A percentile compares a stretch with the other conserved stretches of the same genome.
phyloP scores from a whole-genome alignment of 176 grass and related monocot genomes.

The Cymbopogon citratus region DNA sequence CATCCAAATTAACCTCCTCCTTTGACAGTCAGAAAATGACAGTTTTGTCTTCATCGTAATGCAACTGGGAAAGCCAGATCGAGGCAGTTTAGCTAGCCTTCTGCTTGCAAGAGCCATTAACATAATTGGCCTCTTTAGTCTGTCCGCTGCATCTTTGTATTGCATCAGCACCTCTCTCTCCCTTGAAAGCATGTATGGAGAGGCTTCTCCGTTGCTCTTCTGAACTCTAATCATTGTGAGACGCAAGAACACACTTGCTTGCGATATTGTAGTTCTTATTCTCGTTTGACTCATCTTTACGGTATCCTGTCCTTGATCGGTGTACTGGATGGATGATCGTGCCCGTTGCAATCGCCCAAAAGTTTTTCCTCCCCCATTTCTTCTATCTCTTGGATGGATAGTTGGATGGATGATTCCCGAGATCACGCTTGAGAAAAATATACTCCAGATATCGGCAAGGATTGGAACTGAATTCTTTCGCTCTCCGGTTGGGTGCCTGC shows the following conservation, averaged over 20 bases:
- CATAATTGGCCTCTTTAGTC: neutral
- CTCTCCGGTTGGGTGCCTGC: conserved; percentile 4
- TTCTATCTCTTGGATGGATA: conserved; percentile 26
- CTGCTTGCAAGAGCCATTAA: conserved; percentile 1
- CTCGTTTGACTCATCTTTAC: conserved; percentile 44
- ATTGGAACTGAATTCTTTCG: conserved; percentile 49
- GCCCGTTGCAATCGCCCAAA: conserved; percentile 41
- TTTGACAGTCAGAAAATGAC: conserved; percentile 9
- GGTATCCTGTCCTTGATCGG: conserved; percentile 31
- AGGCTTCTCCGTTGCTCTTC: conserved; percentile 47
- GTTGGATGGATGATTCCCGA: conserved; percentile 32
- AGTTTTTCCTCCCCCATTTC: neutral
- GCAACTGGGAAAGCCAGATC: neutral
- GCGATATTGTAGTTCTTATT: conserved; percentile 49
- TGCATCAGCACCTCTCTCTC: neutral
- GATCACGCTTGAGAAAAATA: conserved; percentile 25
- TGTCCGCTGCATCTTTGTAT: neutral
- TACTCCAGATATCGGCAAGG: conserved; percentile 22
- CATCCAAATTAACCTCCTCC: neutral
- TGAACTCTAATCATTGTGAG: conserved; percentile 40
- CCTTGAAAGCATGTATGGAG: neutral
- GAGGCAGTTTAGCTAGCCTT: neutral
- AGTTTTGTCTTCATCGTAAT: neutral
- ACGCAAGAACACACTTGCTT: conserved; percentile 12
- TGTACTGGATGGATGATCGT: conserved; percentile 21